Percentiles rank a stretch among this genome's conserved stretches.
These are phyloP conservation scores for Colletotrichum godetiae DNA, from an alignment of 2,329 filamentous ascomycete species.

Conservation along the genomic window DNA sequence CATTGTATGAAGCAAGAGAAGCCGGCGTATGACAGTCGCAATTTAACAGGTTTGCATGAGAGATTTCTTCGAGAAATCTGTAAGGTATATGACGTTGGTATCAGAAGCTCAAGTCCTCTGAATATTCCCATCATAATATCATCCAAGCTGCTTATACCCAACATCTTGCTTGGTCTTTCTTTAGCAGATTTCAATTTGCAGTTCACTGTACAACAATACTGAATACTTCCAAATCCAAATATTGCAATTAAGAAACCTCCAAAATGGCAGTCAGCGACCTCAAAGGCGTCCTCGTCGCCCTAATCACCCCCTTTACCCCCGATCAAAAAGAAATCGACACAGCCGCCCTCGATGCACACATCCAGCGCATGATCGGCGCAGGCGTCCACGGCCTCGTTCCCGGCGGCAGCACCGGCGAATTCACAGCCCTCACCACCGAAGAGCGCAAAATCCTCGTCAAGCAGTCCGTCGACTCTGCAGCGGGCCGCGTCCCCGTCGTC, in stretches of 20 bases:
- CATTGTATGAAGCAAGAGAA: background rate
- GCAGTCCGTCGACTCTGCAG: constrained; percentile 48
- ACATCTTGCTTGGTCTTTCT: no score
- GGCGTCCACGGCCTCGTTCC: constrained; percentile 63
- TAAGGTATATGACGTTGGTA: background rate
- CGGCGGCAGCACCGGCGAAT: constrained; percentile 62
- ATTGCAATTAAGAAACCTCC: no score
- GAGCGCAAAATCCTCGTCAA: constrained; percentile 59
- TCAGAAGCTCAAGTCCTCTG: background rate
- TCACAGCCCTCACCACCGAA: constrained; percentile 54
- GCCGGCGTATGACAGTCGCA: background rate
- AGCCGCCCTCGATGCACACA: constrained; percentile 52
- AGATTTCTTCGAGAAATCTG: background rate
- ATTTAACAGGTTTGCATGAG: background rate
- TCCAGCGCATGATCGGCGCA: constrained; percentile 55
- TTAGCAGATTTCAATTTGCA: no score
- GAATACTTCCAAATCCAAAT: no score
- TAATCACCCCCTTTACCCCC: constrained; percentile 59
- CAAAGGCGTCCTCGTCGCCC: constrained; percentile 58
- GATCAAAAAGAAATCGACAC: constrained; percentile 55
- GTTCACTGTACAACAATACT: no score
- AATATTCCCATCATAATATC: no score
- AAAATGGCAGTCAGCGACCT: constrained; percentile 37
- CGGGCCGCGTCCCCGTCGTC: constrained; percentile 53
- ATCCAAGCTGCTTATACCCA: no score